phyloP scores from a whole-genome alignment of 371 early-diverging fungal genomes.

The Mucor circinelloides region DNA sequence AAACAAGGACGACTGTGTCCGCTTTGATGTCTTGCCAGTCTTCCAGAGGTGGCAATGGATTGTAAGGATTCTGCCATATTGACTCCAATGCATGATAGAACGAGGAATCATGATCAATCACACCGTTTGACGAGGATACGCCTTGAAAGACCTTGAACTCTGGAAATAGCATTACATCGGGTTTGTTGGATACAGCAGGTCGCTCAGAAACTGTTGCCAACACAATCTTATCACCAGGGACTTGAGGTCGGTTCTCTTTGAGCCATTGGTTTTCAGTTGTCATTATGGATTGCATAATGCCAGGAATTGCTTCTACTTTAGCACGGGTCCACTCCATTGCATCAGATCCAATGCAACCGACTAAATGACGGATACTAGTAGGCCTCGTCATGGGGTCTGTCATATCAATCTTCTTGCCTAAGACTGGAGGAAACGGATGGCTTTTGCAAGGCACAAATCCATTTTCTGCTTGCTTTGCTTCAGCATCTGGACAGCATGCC shows the following conservation, averaged over 20 bases:
- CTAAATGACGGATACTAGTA: constrained; percentile 34
- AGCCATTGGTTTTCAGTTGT: constrained; percentile 13
- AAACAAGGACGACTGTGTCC: constrained; percentile 45
- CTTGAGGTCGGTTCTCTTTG: not conserved
- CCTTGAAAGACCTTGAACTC: constrained; percentile 36
- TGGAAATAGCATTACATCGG: constrained; percentile 44
- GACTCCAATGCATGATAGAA: constrained; percentile 23
- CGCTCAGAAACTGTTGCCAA: constrained; percentile 35
- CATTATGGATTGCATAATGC: constrained; percentile 18
- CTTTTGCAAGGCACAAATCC: constrained; percentile 44
- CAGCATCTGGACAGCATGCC: constrained; percentile 45
- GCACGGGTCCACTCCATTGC: constrained; percentile 46
- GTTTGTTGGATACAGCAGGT: not conserved
- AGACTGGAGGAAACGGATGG: constrained; percentile 47
- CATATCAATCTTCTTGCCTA: constrained; percentile 49
- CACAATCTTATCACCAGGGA: constrained; percentile 4
- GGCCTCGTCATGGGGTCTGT: constrained; percentile 26
- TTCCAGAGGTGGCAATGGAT: constrained; percentile 2
- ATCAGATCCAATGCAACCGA: constrained; percentile 44
- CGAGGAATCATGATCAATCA: not conserved
- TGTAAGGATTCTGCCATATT: constrained; percentile 30
- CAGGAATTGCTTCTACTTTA: constrained; percentile 40
- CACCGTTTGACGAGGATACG: not conserved
- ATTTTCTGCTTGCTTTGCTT: constrained; percentile 19
- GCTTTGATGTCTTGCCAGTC: constrained; percentile 22